Conservation (phyloP, 257 asterid genomes). For the Orobanche coerulescens region DNA sequence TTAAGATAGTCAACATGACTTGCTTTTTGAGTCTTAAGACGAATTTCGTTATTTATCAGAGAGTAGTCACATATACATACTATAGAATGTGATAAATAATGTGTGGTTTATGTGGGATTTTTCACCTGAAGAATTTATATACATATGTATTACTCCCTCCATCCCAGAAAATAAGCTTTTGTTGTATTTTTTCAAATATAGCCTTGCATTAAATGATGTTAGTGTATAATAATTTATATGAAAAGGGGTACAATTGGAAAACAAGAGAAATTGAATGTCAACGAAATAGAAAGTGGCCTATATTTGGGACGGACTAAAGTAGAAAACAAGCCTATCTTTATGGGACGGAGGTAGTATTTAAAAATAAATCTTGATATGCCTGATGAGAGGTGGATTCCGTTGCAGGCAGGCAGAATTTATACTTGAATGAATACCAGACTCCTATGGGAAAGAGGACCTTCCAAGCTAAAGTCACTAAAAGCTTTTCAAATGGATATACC, state of each 20-base stretch:
- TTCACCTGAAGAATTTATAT: not conserved
- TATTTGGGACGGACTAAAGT: no score
- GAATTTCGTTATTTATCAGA: not conserved
- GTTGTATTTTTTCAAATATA: no score
- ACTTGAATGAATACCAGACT: conserved; percentile 43
- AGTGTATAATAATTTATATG: no score
- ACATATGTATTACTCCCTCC: no score
- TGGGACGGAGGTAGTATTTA: no score
- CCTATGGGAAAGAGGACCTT: conserved; percentile 61
- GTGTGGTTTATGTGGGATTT: not conserved
- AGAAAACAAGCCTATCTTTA: no score
- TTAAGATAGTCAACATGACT: not conserved
- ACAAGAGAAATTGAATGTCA: no score
- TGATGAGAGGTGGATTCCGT: conserved; percentile 11
- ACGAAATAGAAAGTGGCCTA: no score
- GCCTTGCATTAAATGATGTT: no score
- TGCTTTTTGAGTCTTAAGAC: not conserved
- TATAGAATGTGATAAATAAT: not conserved
- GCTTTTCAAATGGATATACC: conserved; percentile 52
- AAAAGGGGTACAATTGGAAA: no score
- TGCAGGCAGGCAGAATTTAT: conserved; percentile 54
- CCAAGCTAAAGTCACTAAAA: conserved; percentile 77
- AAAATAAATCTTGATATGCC: not conserved
- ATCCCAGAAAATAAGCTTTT: no score
- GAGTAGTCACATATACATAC: not conserved